Conservation (phyloP, 495 filamentous ascomycete species). For the Podospora anserina region DNA sequence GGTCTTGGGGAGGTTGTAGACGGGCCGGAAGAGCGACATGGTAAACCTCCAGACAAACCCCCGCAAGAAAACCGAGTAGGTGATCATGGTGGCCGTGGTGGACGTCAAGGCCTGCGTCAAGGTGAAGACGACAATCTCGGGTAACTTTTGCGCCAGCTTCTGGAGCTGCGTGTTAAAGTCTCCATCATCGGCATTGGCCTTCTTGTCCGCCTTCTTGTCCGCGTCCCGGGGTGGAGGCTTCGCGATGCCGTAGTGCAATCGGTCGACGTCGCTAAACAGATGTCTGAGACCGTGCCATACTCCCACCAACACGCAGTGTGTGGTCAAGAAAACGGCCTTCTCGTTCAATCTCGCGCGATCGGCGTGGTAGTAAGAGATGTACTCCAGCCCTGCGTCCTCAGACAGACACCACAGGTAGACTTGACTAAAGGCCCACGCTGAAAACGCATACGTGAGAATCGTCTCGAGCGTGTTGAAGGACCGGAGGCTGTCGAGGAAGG, state of each 20-base stretch:
- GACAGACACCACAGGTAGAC: conserved; percentile 75
- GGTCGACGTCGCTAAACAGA: conserved; percentile 71
- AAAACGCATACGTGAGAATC: conserved; percentile 67
- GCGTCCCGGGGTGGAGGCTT: conserved; percentile 19
- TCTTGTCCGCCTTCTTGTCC: conserved; percentile 19
- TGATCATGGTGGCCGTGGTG: conserved; percentile 48
- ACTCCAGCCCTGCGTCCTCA: conserved; percentile 61
- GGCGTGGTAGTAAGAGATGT: conserved; percentile 61
- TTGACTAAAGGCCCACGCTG: conserved; percentile 76
- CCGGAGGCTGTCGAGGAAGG: conserved; percentile 54
- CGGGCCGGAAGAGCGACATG: conserved; percentile 62
- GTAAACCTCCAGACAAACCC: conserved; percentile 62
- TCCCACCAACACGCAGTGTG: conserved; percentile 64
- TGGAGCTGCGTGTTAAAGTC: conserved; percentile 25
- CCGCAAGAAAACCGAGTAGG: conserved; percentile 65
- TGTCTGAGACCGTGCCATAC: conserved; percentile 66
- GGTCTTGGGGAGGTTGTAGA: conserved; percentile 70
- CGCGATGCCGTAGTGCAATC: conserved; percentile 51
- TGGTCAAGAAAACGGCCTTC: conserved; percentile 74
- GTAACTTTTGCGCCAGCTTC: conserved; percentile 34
- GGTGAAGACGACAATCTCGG: conserved; percentile 30
- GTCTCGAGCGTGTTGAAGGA: conserved; percentile 63
- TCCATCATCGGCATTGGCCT: conserved; percentile 27
- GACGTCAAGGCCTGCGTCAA: conserved; percentile 44
- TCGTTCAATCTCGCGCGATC: conserved; percentile 86